Percentiles rank a stretch among this genome's conserved stretches.
Conservation (phyloP, 2,329 filamentous ascomycete species). For the Podosphaera fusca region DNA sequence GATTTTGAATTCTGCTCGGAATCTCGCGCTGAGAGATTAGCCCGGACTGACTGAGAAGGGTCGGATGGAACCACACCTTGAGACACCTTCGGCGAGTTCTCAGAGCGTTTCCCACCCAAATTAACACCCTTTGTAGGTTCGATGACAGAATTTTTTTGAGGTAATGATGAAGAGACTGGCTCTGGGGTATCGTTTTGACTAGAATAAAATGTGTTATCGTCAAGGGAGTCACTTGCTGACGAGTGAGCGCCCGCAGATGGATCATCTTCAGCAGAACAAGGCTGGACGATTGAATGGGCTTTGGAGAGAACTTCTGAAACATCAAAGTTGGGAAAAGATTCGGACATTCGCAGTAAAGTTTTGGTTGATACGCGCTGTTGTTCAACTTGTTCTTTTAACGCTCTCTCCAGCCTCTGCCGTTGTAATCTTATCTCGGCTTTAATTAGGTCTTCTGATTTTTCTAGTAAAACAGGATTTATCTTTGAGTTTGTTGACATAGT, state of each 20-base stretch:
- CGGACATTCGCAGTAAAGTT: conserved; percentile 21
- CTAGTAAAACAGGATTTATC: conserved; percentile 63
- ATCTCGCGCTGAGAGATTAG: too few species aligned
- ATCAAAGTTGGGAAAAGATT: conserved; percentile 40
- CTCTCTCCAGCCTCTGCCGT: conserved; percentile 58
- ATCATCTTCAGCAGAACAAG: conserved; percentile 32
- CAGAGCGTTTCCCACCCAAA: conserved; percentile 7
- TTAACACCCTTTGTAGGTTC: conserved; percentile 3
- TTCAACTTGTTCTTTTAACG: conserved; percentile 55
- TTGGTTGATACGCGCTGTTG: conserved; percentile 27
- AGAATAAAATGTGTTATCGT: conserved; percentile 90
- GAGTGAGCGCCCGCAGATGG: conserved; percentile 31
- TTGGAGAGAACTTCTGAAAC: conserved; percentile 49
- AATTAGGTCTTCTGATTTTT: conserved; percentile 67
- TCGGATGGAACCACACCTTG: too few species aligned
- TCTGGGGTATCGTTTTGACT: conserved; percentile 67
- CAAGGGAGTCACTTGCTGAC: conserved; percentile 59
- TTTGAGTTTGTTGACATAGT: conserved; percentile 30
- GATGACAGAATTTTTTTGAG: conserved; percentile 10
- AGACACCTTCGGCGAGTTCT: too few species aligned
- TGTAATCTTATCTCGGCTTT: conserved; percentile 62
- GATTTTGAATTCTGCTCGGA: too few species aligned
- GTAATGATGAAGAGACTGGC: conserved; percentile 20
- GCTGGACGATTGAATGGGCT: conserved; percentile 46
- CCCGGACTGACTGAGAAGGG: too few species aligned